Percentiles rank a stretch among this genome's conserved stretches.
phyloP scores from a whole-genome alignment of 2,329 filamentous ascomycete genomes.

The Ceratocystiopsis sp. region DNA sequence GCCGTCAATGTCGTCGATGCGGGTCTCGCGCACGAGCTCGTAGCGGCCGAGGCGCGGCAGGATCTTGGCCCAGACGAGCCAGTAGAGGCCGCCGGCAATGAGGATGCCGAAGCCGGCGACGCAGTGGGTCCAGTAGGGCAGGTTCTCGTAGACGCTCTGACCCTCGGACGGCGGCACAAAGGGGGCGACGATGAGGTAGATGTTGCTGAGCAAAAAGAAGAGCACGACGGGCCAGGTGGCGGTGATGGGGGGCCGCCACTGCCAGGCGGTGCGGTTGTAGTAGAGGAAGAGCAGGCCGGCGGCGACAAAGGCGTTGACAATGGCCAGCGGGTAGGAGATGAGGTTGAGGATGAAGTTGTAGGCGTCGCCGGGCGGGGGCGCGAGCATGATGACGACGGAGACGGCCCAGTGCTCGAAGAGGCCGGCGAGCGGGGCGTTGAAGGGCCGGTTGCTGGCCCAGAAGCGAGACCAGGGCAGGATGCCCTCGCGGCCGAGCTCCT shows the following conservation, averaged over 20 bases:
- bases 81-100: conserved; percentile 34
- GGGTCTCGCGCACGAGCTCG: conserved; percentile 35
- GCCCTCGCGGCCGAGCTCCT: conserved; percentile 49
- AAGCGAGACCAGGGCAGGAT: conserved; percentile 45
- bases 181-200: conserved; percentile 42
- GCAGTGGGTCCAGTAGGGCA: conserved; percentile 42
- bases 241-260: conserved; percentile 37
- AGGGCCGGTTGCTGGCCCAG: conserved; percentile 47
- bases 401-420: conserved; percentile 48
- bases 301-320: conserved; percentile 38
- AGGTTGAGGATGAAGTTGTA: conserved; percentile 48
- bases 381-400: conserved; percentile 47
- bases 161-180: conserved; percentile 35
- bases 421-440: conserved; percentile 43
- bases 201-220: conserved; percentile 44
- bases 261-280: conserved; percentile 26
- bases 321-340: conserved; percentile 46
- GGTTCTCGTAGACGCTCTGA: conserved; percentile 33
- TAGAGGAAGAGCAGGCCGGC: conserved; percentile 36
- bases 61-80: conserved; percentile 36
- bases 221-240: conserved; percentile 35
- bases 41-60: conserved; percentile 35
- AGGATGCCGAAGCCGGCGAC: conserved; percentile 39
- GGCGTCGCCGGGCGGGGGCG: conserved; percentile 48
- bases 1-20: conserved; percentile 40